Percentiles rank a stretch among this genome's conserved stretches.
Conservation (phyloP, 2,329 filamentous ascomycete genomes). For the Akanthomyces muscarius region DNA sequence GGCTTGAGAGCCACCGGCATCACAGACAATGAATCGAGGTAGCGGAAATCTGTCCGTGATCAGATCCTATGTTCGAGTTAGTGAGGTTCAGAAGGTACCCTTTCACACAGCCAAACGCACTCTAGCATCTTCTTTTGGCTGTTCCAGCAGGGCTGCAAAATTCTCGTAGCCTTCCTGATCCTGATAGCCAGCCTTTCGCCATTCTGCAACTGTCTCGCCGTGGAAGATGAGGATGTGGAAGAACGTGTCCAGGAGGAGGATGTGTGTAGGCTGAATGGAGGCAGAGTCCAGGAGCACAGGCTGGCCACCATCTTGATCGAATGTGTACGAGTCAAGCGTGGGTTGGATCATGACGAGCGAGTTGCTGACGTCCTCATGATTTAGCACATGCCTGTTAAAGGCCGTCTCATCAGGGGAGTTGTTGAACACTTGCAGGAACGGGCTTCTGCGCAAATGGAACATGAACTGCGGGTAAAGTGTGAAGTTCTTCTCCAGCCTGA, state of each 20-base stretch:
- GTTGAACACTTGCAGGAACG: constrained; percentile 99
- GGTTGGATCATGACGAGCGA: constrained; percentile 99
- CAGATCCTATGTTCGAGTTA: constrained; percentile 62
- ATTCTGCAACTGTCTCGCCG: constrained; percentile 94
- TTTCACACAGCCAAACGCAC: constrained; percentile 47
- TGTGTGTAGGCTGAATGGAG: constrained; percentile 90
- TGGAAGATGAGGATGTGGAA: constrained; percentile 99
- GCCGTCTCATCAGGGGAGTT: constrained; percentile 98
- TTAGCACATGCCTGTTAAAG: constrained; percentile 96
- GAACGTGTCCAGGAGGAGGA: constrained; percentile 94
- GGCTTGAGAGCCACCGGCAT: constrained; percentile 95
- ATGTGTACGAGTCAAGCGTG: constrained; percentile 93
- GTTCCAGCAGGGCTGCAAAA: constrained; percentile 80
- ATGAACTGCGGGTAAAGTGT: constrained; percentile 99
- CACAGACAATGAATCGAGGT: constrained; percentile 96
- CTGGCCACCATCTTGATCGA: constrained; percentile 88
- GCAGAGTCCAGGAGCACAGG: constrained; percentile 95
- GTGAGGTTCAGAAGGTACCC: background rate
- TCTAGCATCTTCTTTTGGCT: constrained; percentile 93
- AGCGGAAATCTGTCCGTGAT: constrained; percentile 98
- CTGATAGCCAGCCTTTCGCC: constrained; percentile 96
- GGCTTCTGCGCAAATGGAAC: constrained; percentile 96
- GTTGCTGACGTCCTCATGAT: constrained; percentile 95
- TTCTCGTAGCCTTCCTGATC: constrained; percentile 98
- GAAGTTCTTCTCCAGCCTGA: constrained; percentile 97